Evolutionary conservation across 441 rosid genomes (phyloP).

Genomic region (Gossypium gossypioides): DNA sequence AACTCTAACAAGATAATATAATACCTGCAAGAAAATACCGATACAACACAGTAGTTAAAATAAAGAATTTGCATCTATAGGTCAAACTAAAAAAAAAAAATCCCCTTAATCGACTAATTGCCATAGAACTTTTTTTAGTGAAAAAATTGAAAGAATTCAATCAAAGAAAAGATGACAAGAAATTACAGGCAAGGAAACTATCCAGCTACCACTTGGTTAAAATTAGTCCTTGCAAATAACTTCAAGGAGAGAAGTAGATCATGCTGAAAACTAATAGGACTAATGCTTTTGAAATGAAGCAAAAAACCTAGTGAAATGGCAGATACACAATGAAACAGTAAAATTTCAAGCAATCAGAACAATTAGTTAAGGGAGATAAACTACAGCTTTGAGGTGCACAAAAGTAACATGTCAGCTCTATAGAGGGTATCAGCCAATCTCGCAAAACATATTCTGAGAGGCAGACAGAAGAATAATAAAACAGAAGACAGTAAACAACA

Average conservation of each 20-base stretch:
- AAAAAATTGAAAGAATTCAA: not conserved
- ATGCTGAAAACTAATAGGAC: slow-evolving; percentile 4
- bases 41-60: slow-evolving; percentile 14
- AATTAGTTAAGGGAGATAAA: not conserved
- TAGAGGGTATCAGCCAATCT: not conserved
- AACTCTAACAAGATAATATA: slow-evolving; percentile 90
- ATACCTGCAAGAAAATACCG: slow-evolving; percentile 50
- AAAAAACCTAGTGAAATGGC: not conserved
- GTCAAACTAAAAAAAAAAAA: slow-evolving; percentile 8
- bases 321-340: not conserved
- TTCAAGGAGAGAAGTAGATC: not conserved
- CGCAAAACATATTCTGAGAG: not conserved
- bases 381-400: slow-evolving; percentile 1
- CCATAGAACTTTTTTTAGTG: not conserved
- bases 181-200: not conserved
- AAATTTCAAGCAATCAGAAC: slow-evolving; percentile 1
- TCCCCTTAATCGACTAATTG: slow-evolving; percentile 6
- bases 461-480: slow-evolving; percentile 7
- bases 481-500: not conserved
- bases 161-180: not conserved
- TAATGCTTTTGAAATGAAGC: slow-evolving; percentile 3
- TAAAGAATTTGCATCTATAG: slow-evolving; percentile 6
- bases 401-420: not conserved
- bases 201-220: not conserved
- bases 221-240: not conserved